Base-by-base conservation (phyloP, 2,329 filamentous ascomycete species). In the Penicillium sp. region DNA sequence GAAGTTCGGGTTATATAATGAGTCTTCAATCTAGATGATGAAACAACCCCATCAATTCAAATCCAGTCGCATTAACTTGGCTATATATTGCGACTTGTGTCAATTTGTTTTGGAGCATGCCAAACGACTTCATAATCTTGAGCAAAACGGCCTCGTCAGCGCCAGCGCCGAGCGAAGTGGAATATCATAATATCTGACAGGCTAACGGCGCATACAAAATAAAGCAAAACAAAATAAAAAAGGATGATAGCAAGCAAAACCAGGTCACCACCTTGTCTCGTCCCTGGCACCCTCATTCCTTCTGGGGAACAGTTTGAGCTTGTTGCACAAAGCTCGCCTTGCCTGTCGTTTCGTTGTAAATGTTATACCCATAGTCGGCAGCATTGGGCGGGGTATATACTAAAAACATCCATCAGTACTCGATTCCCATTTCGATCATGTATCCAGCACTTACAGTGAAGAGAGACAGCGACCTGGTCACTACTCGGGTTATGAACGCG, bases 321-420 rank as follows among this genome's bases (percentile, higher is more conserved):
- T 72, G 69, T 5, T 63, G 56, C 2, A 72, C 68, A 56, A 67
- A 66, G 51, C 67, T 67, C 6, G 66, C 60, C 46, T 66, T 67
- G 9, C 70, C 69, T 1, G 69, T 71, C 0, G 54, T 60, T 37
- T 67, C 66, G 42, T 72, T 67, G 50, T 69, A 72, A 29, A 72
- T 67, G 38, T 72, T 66, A 38, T 71, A 72, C 4, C 70, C 70
- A 48, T 70, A 71, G 31, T 72, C 70, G 1, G 70, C 70, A 15
- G 70, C 70, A 63, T 72, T 72, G 0, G 70, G 70, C 1, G 70
- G 70, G 2, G 70, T 72, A 42, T 72, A 72, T 40, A 72, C 70
- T 72, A 23, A 3, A 21, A 10, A 12, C 19, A 4, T 10, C 9
- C 21, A 19, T 51, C 9, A 46, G 25, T 38, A 12, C 10, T 31